Percentiles rank a stretch among this genome's conserved stretches.
These are phyloP conservation scores for Perkinsela sp. DNA, from an alignment of 208 protist genomes.

Conservation along the genomic window DNA sequence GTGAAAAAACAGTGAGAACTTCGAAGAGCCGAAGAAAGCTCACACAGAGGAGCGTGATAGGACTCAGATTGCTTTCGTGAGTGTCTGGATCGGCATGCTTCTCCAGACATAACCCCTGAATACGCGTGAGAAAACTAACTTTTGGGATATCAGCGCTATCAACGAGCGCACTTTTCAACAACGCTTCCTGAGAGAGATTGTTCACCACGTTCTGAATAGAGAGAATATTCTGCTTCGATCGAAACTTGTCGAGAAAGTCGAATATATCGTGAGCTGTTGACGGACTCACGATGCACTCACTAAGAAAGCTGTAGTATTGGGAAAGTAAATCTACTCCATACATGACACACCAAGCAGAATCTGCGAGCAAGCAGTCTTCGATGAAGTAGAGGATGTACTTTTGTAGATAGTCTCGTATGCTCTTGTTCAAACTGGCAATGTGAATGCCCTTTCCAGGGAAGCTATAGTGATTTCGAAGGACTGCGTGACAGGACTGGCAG, in stretches of 20 bases:
- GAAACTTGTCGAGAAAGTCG: neutral
- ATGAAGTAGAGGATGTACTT: neutral
- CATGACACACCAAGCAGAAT: neutral
- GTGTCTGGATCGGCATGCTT: no score
- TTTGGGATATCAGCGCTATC: no score
- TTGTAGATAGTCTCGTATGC: neutral
- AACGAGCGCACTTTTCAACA: no score
- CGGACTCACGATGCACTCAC: neutral
- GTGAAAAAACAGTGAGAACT: neutral
- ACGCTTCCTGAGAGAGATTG: neutral
- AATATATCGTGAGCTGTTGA: neutral
- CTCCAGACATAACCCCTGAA: no score
- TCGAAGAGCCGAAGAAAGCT: neutral
- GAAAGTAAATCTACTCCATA: neutral
- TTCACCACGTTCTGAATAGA: neutral
- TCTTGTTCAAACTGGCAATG: neutral
- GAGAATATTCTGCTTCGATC: neutral
- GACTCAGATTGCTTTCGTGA: no score
- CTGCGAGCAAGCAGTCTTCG: neutral
- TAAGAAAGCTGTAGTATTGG: neutral
- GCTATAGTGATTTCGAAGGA: neutral
- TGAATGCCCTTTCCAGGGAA: neutral
- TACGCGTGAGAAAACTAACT: no score
- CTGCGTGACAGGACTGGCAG: neutral
- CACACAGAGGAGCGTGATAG: neutral